Conservation (phyloP, 495 filamentous ascomycete genomes). For the Chaetomidium leptoderma region DNA sequence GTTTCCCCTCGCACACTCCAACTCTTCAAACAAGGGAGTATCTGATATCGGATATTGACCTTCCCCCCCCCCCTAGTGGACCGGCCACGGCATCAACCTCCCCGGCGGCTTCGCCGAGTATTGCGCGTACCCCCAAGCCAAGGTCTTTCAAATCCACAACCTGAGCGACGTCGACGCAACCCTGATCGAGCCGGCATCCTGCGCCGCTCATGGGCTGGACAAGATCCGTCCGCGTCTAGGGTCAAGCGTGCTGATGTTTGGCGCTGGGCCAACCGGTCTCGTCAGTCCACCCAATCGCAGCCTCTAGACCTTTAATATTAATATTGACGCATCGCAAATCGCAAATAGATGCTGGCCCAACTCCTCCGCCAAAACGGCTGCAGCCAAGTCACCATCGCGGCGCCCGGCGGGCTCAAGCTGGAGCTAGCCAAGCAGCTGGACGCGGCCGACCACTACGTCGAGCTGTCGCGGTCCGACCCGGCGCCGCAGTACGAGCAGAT, state of each 20-base stretch:
- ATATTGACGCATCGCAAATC: too few relatives aligned
- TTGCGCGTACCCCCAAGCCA: conserved; percentile 51
- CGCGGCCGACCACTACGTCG: conserved; percentile 54
- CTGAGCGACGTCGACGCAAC: conserved; percentile 67
- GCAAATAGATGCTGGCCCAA: conserved; percentile 50
- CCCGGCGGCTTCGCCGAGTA: conserved; percentile 71
- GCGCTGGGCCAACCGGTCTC: conserved; percentile 54
- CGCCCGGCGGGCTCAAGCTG: conserved; percentile 64
- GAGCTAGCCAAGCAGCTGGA: conserved; percentile 59
- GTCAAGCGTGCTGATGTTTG: conserved; percentile 63
- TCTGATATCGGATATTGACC: too few relatives aligned
- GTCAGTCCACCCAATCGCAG: not conserved
- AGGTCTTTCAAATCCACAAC: conserved; percentile 68
- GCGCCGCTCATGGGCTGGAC: conserved; percentile 66
- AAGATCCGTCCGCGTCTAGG: conserved; percentile 67
- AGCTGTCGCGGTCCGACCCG: conserved; percentile 55
- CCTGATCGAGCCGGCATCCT: conserved; percentile 67
- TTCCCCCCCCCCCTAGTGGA: conserved; percentile 33
- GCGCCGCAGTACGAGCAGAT: conserved; percentile 56
- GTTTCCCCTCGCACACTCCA: not conserved
- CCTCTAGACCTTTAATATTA: too few relatives aligned
- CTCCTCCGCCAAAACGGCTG: conserved; percentile 61
- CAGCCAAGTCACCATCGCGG: conserved; percentile 61
- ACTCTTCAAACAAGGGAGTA: not conserved
- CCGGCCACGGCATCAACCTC: conserved; percentile 59